These are phyloP conservation scores for Ciborinia camelliae DNA, from an alignment of 2,329 filamentous ascomycete genomes.

Conservation along the genomic window DNA sequence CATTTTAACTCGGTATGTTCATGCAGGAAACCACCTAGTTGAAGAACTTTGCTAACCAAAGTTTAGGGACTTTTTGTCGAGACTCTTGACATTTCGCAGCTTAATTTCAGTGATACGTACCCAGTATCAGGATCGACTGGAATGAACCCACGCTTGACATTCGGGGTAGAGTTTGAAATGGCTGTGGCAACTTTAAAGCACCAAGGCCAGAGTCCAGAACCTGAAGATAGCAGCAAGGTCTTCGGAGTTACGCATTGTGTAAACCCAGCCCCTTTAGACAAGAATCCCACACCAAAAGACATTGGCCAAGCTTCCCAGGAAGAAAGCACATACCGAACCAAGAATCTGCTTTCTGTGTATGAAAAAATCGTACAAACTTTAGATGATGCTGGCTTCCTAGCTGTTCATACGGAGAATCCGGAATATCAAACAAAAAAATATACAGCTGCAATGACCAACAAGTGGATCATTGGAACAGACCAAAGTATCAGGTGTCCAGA, in stretches of 20 bases:
- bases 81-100: constrained; percentile 2
- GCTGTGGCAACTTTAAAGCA: constrained; percentile 9
- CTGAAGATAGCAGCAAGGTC: neutral
- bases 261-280: neutral
- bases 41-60: too few relatives aligned
- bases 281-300: neutral
- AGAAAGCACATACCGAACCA: neutral
- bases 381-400: neutral
- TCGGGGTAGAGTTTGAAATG: constrained; percentile 17
- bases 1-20: neutral
- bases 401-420: neutral
- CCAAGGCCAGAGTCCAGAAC: neutral
- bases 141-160: constrained; percentile 11
- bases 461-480: constrained; percentile 12
- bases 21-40: too few relatives aligned
- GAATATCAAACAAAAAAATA: neutral
- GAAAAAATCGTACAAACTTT: constrained; percentile 4
- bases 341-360: neutral
- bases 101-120: neutral
- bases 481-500: neutral
- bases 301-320: neutral
- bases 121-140: constrained; percentile 3
- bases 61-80: neutral
- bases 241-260: neutral
- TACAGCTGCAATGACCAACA: neutral